Percentiles rank a stretch among this genome's conserved stretches.
Evolutionary conservation across 345 rosid genomes (phyloP).

Genomic region (Turnera subulata): DNA sequence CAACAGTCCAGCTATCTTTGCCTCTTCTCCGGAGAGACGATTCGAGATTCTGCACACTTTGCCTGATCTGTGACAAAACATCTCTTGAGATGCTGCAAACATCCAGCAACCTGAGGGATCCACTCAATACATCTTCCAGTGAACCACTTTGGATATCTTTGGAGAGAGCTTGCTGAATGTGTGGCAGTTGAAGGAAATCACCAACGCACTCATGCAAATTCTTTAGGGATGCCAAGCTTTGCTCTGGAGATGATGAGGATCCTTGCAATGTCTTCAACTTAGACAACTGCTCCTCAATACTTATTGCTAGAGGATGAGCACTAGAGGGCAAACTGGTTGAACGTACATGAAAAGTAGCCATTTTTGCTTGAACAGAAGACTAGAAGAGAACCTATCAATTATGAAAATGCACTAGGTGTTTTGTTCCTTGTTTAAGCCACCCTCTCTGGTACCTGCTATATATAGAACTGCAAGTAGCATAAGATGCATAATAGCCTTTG

Average conservation of each 20-base stretch:
- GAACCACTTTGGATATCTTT: neutral
- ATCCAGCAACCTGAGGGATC: no score
- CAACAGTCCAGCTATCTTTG: neutral
- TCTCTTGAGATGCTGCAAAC: neutral
- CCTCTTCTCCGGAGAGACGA: neutral
- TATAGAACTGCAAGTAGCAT: no score
- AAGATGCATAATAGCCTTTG: no score
- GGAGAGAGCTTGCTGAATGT: neutral
- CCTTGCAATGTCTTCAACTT: constrained; percentile 19
- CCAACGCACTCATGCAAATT: neutral
- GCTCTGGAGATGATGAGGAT: neutral
- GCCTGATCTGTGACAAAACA: neutral
- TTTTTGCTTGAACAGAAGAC: no score
- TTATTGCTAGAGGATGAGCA: constrained; percentile 25
- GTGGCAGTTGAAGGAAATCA: constrained; percentile 3
- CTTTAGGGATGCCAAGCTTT: neutral
- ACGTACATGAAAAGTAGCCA: constrained; percentile 17
- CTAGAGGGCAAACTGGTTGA: constrained; percentile 35
- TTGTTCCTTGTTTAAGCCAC: no score
- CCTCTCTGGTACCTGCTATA: no score
- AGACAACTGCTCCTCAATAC: constrained; percentile 28
- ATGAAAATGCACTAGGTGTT: no score
- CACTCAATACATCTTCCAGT: neutral
- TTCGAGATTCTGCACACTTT: neutral
- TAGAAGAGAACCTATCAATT: no score